phyloP scores from a whole-genome alignment of 495 filamentous ascomycete genomes.

The Trichodelitschia bisporula region DNA sequence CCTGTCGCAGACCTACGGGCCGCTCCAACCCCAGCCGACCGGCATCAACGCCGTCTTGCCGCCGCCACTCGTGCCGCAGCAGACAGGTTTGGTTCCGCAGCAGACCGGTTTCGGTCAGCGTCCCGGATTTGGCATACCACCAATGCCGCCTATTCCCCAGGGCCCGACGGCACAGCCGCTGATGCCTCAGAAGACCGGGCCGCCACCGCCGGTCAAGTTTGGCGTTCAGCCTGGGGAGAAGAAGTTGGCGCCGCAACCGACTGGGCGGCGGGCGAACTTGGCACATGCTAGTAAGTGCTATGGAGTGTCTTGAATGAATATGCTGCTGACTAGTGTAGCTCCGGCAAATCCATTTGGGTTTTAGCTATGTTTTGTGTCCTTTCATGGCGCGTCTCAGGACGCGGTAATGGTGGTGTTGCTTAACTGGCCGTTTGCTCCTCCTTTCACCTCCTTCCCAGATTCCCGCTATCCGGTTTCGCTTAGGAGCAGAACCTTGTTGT shows the following conservation, averaged over 20 bases:
- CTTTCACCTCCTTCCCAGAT: neutral
- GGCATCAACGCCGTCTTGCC: slow-evolving; percentile 25
- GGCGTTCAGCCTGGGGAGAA: slow-evolving; percentile 46
- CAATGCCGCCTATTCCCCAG: slow-evolving; percentile 22
- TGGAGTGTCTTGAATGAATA: slow-evolving; percentile 3
- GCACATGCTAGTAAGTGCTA: slow-evolving; percentile 76
- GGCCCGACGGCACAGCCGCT: slow-evolving; percentile 32
- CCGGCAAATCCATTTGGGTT: slow-evolving; percentile 88
- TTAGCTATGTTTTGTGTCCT: slow-evolving; percentile 21
- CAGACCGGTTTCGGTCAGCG: no score
- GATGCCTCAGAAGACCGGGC: slow-evolving; percentile 74
- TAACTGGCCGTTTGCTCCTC: neutral
- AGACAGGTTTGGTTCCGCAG: no score
- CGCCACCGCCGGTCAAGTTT: slow-evolving; percentile 74
- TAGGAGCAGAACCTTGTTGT: neutral
- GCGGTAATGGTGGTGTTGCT: neutral
- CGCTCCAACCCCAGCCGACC: slow-evolving; percentile 19
- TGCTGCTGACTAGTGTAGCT: slow-evolving; percentile 24
- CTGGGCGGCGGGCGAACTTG: slow-evolving; percentile 73
- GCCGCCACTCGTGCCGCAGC: slow-evolving; percentile 24
- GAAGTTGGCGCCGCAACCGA: slow-evolving; percentile 69
- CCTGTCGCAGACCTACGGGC: slow-evolving; percentile 16
- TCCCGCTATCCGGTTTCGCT: neutral
- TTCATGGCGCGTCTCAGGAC: neutral
- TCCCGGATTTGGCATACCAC: slow-evolving; percentile 4